Conservation (phyloP, 192 early-diverging fungal genomes). For the Entomortierella chlamydospora region DNA sequence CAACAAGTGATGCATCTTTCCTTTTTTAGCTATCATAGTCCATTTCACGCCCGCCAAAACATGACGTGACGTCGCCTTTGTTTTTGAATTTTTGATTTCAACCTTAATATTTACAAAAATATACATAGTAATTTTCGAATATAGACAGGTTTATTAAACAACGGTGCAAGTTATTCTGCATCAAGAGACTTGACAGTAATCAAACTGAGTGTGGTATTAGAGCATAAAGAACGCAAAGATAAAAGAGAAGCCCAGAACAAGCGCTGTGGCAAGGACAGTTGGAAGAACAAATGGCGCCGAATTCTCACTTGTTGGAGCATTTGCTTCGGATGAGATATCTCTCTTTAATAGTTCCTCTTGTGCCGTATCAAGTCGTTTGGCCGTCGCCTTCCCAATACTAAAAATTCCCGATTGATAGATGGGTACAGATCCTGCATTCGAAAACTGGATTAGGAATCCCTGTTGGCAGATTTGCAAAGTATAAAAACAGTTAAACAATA, state of each 20-base stretch:
- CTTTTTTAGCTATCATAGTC: too few species aligned
- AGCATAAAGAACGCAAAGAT: conserved; percentile 38
- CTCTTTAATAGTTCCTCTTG: not conserved
- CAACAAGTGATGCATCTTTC: too few species aligned
- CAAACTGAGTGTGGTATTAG: too few species aligned
- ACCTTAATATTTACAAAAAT: not conserved
- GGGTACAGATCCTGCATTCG: conserved; percentile 10
- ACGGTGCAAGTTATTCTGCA: too few species aligned
- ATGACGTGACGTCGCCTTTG: conserved; percentile 7
- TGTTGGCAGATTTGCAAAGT: not conserved
- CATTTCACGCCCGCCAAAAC: too few species aligned
- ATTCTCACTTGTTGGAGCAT: conserved; percentile 13
- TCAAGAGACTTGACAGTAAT: too few species aligned
- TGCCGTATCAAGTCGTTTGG: not conserved
- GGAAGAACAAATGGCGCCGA: conserved; percentile 34
- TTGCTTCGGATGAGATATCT: not conserved
- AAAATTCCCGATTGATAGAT: conserved; percentile 31
- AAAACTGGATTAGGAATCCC: conserved; percentile 37
- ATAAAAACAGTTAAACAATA: not conserved
- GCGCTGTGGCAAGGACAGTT: conserved; percentile 20
- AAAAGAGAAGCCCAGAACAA: conserved; percentile 24
- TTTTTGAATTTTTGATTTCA: too few species aligned
- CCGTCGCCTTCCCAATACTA: conserved; percentile 10
- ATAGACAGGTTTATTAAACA: too few species aligned
- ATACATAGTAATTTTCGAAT: too few species aligned